Conservation (phyloP, 352 stramenopile species). For the Lagenidium giganteum region DNA sequence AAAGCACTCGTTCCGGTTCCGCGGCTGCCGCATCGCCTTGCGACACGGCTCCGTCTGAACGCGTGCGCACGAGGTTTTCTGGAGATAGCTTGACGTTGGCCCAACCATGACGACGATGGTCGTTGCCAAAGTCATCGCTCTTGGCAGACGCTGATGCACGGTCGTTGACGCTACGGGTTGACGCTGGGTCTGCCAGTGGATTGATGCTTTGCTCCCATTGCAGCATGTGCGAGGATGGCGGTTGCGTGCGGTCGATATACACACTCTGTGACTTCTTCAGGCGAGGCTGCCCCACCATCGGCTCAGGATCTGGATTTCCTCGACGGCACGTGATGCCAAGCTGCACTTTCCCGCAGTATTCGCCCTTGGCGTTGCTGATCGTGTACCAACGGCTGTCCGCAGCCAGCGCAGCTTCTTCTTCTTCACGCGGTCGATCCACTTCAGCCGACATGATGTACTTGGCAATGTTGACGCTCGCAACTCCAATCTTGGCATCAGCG, state of each 20-base stretch:
- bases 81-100: slow-evolving; percentile 77
- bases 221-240: slow-evolving; percentile 67
- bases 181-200: too few species aligned
- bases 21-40: background rate
- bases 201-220: too few species aligned
- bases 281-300: slow-evolving; percentile 45
- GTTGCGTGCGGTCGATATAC: slow-evolving; percentile 65
- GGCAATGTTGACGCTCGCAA: slow-evolving; percentile 71
- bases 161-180: too few species aligned
- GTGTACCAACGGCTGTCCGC: slow-evolving; percentile 80
- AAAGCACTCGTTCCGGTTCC: slow-evolving; percentile 6
- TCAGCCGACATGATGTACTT: slow-evolving; percentile 78
- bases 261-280: slow-evolving; percentile 76
- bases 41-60: slow-evolving; percentile 41
- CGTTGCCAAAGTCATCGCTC: slow-evolving; percentile 36
- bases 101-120: slow-evolving; percentile 64
- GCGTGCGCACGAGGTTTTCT: slow-evolving; percentile 41
- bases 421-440: slow-evolving; percentile 18
- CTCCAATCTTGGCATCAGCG: slow-evolving; percentile 42
- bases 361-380: slow-evolving; percentile 77
- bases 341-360: slow-evolving; percentile 85
- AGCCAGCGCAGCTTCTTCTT: slow-evolving; percentile 71
- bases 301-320: slow-evolving; percentile 13
- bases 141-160: too few species aligned
- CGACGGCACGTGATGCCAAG: slow-evolving; percentile 71